Evolutionary conservation across 116 monocot species (phyloP), one percentile per base, ranked within the genome.

Genomic region (Posidonia oceanica): DNA sequence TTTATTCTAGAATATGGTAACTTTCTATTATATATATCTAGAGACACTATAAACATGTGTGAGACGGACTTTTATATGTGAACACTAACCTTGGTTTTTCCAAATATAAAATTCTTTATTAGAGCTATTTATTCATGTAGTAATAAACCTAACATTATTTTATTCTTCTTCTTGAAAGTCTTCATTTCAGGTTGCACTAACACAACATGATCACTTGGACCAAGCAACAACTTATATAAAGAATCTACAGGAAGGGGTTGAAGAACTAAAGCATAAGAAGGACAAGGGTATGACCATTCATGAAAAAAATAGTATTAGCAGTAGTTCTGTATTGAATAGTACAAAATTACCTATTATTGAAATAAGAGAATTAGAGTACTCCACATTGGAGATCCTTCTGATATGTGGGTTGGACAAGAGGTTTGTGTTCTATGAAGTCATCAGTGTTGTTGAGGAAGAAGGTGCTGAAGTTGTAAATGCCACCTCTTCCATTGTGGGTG

Each of bases 381-480:
- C 76, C 7, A 76, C 69, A 60, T 13, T 85, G 58, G 89, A 85
- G 75, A 77, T 81, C 53, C 39, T 83, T 4, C 56, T 89, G 52
- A 69, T 85, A 4, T 83, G 80, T 38, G 51, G 54, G 17, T 10
- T 69, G 64, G 23, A 40, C 74, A 52, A 78, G 54, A 70, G 72
- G 53, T 17, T 64, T 74, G 70, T 57, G 40, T 67, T 83, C 55
- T 74, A 80, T 60, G 53, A 80, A 15, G 59, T 73, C 42, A 76
- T 83, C 20, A 29, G 22, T 11, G 69, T 81, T 21, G 69, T 89
- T 0, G 81, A 79, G 67, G 81, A 85, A 69, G 85, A 89, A 77
- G 89, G 89, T 0, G 89, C 89, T 1, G 75, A 83, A 13, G 83
- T 85, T 10, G 38, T 78, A 53, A 89, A 79, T 56, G 85, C 85